These are phyloP conservation scores for Helicocarpus griseus DNA, from an alignment of 2,329 filamentous ascomycete species.

Conservation along the genomic window DNA sequence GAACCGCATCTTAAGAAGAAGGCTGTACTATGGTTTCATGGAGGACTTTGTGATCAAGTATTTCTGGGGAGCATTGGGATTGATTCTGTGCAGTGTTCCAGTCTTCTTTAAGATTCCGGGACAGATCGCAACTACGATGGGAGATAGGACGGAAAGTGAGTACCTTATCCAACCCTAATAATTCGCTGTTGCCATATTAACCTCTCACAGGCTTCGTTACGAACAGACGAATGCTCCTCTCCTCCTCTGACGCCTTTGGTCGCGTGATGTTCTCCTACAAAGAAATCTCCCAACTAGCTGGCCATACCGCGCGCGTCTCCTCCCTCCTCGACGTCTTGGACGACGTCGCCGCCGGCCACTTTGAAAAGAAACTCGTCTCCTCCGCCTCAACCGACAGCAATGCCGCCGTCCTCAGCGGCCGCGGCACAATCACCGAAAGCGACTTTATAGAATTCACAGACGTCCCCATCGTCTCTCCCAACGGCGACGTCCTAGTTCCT, in stretches of 20 bases:
- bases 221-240: slow-evolving; percentile 82
- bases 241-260: slow-evolving; percentile 89
- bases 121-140: slow-evolving; percentile 43
- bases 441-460: slow-evolving; percentile 74
- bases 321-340: slow-evolving; percentile 88
- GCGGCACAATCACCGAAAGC: slow-evolving; percentile 74
- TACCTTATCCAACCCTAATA: slow-evolving; percentile 4
- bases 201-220: slow-evolving; percentile 66
- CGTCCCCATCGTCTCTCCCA: slow-evolving; percentile 93
- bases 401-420: slow-evolving; percentile 68
- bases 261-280: slow-evolving; percentile 97
- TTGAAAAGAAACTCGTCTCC: slow-evolving; percentile 93
- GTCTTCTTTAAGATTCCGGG: slow-evolving; percentile 92
- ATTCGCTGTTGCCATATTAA: slow-evolving; percentile 6
- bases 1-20: slow-evolving; percentile 80
- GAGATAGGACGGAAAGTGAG: slow-evolving; percentile 50
- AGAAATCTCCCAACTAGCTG: slow-evolving; percentile 90
- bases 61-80: slow-evolving; percentile 90
- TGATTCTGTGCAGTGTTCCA: slow-evolving; percentile 85
- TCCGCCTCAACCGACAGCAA: slow-evolving; percentile 75
- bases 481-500: slow-evolving; percentile 82
- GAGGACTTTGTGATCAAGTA: slow-evolving; percentile 99
- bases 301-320: slow-evolving; percentile 87
- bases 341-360: slow-evolving; percentile 79
- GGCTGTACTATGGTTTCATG: slow-evolving; percentile 98